A percentile compares a stretch with the other conserved stretches of the same genome.
Evolutionary conservation across 73 alveolate species (phyloP).

Genomic region (Uronychia binucleata): DNA sequence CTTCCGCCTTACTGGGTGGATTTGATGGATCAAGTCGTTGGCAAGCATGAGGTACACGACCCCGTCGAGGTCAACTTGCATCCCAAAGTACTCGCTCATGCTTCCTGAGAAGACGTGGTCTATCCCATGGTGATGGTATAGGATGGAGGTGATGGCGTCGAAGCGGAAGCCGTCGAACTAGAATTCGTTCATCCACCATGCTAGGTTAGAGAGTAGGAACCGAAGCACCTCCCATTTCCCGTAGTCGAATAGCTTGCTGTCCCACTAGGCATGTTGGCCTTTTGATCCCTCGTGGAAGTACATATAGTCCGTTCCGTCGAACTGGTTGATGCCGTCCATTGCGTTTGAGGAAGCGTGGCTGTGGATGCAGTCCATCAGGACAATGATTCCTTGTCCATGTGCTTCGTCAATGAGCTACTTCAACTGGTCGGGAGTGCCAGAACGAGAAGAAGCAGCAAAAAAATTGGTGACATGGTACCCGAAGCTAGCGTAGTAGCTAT

Average conservation of each 20-base stretch:
- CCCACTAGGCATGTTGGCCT: slow-evolving; percentile 98
- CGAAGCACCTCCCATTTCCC: slow-evolving; percentile 93
- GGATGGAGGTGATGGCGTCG: slow-evolving; percentile 99
- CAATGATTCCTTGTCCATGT: slow-evolving; percentile 89
- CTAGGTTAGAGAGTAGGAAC: slow-evolving; percentile 94
- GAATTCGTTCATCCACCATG: slow-evolving; percentile 93
- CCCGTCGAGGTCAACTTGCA: slow-evolving; percentile 90
- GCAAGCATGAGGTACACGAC: slow-evolving; percentile 95
- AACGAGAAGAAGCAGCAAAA: slow-evolving; percentile 75
- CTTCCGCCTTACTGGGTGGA: slow-evolving; percentile 80
- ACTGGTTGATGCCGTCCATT: slow-evolving; percentile 94
- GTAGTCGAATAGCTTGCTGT: slow-evolving; percentile 94
- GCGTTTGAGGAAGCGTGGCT: slow-evolving; percentile 97
- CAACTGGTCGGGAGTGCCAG: slow-evolving; percentile 98
- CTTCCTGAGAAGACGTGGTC: slow-evolving; percentile 90
- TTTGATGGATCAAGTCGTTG: slow-evolving; percentile 90
- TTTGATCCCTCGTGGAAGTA: slow-evolving; percentile 96
- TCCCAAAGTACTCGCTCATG: slow-evolving; percentile 94
- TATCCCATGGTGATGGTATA: slow-evolving; percentile 98
- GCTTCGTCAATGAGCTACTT: slow-evolving; percentile 94
- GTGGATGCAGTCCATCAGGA: slow-evolving; percentile 97
- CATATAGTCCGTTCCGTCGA: slow-evolving; percentile 98
- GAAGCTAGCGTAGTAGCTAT: slow-evolving; percentile 94
- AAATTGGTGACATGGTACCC: slow-evolving; percentile 98
- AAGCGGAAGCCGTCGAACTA: slow-evolving; percentile 98